Evolutionary conservation across 2,329 filamentous ascomycete species (phyloP), one percentile per base, ranked within the genome.

Genomic region (Rhinocladiella mackenziei): DNA sequence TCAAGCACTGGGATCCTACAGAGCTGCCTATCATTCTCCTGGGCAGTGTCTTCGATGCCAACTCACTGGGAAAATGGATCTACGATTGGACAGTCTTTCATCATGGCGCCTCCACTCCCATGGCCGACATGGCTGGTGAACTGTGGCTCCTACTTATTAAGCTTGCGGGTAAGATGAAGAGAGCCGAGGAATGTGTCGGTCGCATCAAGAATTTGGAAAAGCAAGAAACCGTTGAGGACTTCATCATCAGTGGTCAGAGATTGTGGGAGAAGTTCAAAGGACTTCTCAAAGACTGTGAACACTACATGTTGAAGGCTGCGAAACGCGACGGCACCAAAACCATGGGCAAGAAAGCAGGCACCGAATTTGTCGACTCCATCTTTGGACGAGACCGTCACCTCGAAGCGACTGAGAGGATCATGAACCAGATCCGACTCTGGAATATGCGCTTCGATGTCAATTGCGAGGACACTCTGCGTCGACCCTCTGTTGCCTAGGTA

Each of bases 41-140:
- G 15, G 92, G 92, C 38, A 94, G 87, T 62, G 92, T 97, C 44
- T 97, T 97, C 62, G 92, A 97, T 63, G 87, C 91, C 61, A 96
- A 97, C 76, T 95, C 88, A 18, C 77, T 98, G 20, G 92, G 92
- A 61, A 96, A 96, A 70, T 98, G 92, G 92, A 94, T 98, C 62
- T 98, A 95, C 68, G 92, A 97, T 75, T 98, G 92, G 92, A 96
- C 92, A 13, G 87, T 96, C 53, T 95, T 87, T 71, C 83, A 84
- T 64, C 83, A 94, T 56, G 87, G 87, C 26, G 79, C 88, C 10
- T 78, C 79, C 29, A 88, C 85, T 8, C 86, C 89, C 38, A 86
- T 96, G 61, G 80, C 89, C 40, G 89, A 96, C 55, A 83, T 94
- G 67, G 89, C 92, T 2, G 92, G 91, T 56, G 89, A 97, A 60